phyloP scores from a whole-genome alignment of 441 rosid genomes.

The Populus hybrid region DNA sequence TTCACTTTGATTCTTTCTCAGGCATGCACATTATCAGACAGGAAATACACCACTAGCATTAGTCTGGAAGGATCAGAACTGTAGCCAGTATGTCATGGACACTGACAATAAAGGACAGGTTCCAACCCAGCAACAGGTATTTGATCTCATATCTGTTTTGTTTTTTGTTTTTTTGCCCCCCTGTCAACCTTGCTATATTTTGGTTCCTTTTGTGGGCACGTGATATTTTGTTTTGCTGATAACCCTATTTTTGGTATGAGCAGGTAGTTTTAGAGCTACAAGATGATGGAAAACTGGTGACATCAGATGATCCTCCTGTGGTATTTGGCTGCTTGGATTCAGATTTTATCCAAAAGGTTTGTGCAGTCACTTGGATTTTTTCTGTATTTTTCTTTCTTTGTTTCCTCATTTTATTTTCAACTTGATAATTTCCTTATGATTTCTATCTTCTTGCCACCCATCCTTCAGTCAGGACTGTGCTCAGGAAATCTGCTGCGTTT shows the following conservation, averaged over 20 bases:
- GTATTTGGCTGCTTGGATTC: slow-evolving; percentile 60
- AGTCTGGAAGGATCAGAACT: slow-evolving; percentile 94
- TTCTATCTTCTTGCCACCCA: slow-evolving; percentile 18
- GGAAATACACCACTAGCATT: slow-evolving; percentile 88
- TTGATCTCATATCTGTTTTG: slow-evolving; percentile 11
- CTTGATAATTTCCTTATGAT: slow-evolving; percentile 10
- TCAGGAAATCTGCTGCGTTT: slow-evolving; percentile 70
- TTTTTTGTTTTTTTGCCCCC: background rate
- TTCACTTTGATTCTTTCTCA: slow-evolving; percentile 29
- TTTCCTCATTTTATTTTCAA: background rate
- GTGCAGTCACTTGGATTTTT: slow-evolving; percentile 22
- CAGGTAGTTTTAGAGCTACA: slow-evolving; percentile 89
- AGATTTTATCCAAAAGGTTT: slow-evolving; percentile 63
- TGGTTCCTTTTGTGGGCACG: background rate
- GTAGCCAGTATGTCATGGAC: slow-evolving; percentile 94
- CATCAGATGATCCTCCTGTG: slow-evolving; percentile 89
- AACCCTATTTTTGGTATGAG: background rate
- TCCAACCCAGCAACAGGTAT: slow-evolving; percentile 75
- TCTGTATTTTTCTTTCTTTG: background rate
- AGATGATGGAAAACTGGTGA: slow-evolving; percentile 66
- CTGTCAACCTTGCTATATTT: background rate
- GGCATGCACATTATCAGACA: slow-evolving; percentile 86
- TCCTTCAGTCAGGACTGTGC: slow-evolving; percentile 53
- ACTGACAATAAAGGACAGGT: slow-evolving; percentile 85
- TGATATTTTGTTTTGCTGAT: background rate